Evolutionary conservation across 768 basidiomycete genomes (phyloP).

Genomic region (Scleroderma bovista): DNA sequence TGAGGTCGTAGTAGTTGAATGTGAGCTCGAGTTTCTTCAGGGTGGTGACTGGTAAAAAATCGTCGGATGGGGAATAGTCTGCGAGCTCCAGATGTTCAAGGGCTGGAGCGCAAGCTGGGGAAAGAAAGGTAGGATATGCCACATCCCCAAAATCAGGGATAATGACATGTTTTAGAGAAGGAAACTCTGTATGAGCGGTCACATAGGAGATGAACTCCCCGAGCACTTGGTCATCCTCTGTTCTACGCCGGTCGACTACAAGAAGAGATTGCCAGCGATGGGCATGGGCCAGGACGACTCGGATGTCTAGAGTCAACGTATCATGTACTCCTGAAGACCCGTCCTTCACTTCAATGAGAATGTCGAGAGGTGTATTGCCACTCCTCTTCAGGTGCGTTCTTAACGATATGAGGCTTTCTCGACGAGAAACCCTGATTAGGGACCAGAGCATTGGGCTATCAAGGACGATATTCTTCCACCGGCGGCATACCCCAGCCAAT

Average conservation of each 20-base stretch:
- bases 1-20: too few relatives aligned
- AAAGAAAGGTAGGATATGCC: background rate
- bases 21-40: background rate
- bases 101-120: background rate
- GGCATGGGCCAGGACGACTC: background rate
- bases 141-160: background rate
- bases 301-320: background rate
- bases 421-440: background rate
- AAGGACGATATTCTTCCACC: background rate
- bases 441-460: background rate
- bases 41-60: too few relatives aligned
- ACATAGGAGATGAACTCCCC: too few relatives aligned
- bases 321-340: background rate
- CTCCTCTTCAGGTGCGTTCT: background rate
- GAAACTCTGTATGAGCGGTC: background rate
- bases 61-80: background rate
- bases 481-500: background rate
- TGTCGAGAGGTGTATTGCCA: background rate
- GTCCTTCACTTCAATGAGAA: background rate
- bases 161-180: background rate
- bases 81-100: background rate
- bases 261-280: background rate
- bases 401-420: background rate
- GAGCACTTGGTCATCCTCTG: too few relatives aligned
- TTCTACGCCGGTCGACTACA: background rate